Percentiles rank a stretch among this genome's conserved stretches.
Evolutionary conservation across 2,329 filamentous ascomycete species (phyloP).

Genomic region (Exophiala sideris): DNA sequence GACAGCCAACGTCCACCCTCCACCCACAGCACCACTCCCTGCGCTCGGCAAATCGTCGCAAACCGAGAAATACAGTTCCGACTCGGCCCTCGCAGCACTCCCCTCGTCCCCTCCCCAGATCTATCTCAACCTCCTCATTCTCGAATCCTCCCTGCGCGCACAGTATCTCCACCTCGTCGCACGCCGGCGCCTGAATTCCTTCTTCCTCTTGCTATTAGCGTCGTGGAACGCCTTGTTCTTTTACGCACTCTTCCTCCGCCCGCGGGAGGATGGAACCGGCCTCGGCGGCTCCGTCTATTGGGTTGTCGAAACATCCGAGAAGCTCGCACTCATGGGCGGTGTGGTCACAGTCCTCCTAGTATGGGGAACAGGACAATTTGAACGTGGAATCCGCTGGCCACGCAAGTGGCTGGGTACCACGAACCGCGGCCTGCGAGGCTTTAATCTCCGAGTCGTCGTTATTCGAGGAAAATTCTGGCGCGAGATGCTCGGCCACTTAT

Average conservation of each 20-base stretch:
- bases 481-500: conserved; percentile 68
- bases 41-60: conserved; percentile 25
- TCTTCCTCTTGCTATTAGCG: conserved; percentile 77
- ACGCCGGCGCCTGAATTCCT: conserved; percentile 84
- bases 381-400: conserved; percentile 90
- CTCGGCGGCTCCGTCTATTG: conserved; percentile 88
- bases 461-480: conserved; percentile 78
- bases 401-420: conserved; percentile 83
- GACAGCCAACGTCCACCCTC: conserved; percentile 54
- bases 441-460: conserved; percentile 95
- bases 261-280: conserved; percentile 88
- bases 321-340: conserved; percentile 86
- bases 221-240: conserved; percentile 81
- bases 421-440: conserved; percentile 82
- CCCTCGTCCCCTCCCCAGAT: conserved; percentile 94
- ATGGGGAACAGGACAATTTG: conserved; percentile 95
- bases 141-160: conserved; percentile 87
- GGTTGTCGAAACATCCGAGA: conserved; percentile 86
- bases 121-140: conserved; percentile 94
- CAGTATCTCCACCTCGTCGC: conserved; percentile 90
- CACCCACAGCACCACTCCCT: conserved; percentile 41
- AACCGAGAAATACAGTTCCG: conserved; percentile 27
- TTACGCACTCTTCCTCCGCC: conserved; percentile 89
- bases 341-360: conserved; percentile 81
- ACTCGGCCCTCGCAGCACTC: conserved; percentile 70